Percentiles rank a stretch among this genome's conserved stretches.
Conservation (phyloP, 257 asterid genomes). For the Petunia secreta region DNA sequence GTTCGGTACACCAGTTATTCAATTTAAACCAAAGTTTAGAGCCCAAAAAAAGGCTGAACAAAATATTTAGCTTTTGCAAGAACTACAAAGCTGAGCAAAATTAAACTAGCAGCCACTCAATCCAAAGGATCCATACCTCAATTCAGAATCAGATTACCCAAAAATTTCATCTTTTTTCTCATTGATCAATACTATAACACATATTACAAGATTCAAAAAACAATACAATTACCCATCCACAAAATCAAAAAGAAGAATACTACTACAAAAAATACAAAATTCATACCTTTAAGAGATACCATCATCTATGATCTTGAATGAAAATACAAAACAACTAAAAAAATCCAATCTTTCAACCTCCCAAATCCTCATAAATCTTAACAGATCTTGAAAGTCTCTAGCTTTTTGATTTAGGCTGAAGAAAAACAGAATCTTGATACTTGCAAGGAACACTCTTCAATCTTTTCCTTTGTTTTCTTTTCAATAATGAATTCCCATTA, state of each 20-base stretch:
- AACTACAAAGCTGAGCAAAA: background rate
- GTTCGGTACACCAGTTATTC: no score
- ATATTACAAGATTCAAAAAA: background rate
- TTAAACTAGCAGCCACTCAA: background rate
- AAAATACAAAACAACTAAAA: conserved; percentile 26
- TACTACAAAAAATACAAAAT: conserved; percentile 24
- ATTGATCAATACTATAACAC: conserved; percentile 2
- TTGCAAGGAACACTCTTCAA: conserved; percentile 39
- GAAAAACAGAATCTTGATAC: conserved; percentile 40
- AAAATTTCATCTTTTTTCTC: background rate
- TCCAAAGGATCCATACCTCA: conserved; percentile 17
- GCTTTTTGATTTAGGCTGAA: conserved; percentile 32
- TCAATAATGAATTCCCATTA: conserved; percentile 26
- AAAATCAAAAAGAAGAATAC: conserved; percentile 7
- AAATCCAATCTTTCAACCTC: conserved; percentile 33
- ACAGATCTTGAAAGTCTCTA: conserved; percentile 47
- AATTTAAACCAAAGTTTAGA: no score
- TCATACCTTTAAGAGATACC: background rate
- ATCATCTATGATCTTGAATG: no score
- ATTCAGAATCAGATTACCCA: conserved; percentile 1
- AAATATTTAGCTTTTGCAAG: no score
- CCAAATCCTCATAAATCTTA: conserved; percentile 38
- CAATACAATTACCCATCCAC: conserved; percentile 17
- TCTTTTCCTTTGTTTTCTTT: conserved; percentile 39
- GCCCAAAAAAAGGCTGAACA: no score